Conservation (phyloP, 2,329 filamentous ascomycete species). For the Bipolaris oryzae region DNA sequence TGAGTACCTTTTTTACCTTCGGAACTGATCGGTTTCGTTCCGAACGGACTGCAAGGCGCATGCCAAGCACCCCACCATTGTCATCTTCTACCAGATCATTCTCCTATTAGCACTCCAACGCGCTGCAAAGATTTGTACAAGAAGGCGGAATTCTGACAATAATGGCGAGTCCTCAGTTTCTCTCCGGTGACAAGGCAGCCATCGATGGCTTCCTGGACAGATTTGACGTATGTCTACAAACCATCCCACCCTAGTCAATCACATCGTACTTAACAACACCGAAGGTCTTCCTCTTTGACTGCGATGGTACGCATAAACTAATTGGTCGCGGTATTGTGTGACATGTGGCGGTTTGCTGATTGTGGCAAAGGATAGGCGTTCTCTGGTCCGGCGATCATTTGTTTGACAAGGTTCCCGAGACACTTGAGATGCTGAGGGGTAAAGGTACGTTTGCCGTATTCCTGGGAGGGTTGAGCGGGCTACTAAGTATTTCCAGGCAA, state of each 20-base stretch:
- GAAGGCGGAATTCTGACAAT: background rate
- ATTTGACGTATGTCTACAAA: slow-evolving; percentile 76
- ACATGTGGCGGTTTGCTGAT: slow-evolving; percentile 33
- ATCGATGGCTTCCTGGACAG: slow-evolving; percentile 84
- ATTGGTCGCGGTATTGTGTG: background rate
- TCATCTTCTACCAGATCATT: slow-evolving; percentile 11
- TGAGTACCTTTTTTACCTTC: slow-evolving; percentile 6
- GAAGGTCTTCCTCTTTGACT: slow-evolving; percentile 92
- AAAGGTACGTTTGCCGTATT: slow-evolving; percentile 64
- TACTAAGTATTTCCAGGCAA: slow-evolving; percentile 66
- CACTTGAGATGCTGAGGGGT: slow-evolving; percentile 78
- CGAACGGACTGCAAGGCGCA: slow-evolving; percentile 22
- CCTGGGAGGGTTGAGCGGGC: background rate
- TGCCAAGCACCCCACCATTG: slow-evolving; percentile 40
- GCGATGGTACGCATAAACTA: slow-evolving; percentile 72
- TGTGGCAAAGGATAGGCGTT: slow-evolving; percentile 71
- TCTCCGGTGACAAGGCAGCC: slow-evolving; percentile 78
- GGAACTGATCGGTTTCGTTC: slow-evolving; percentile 15
- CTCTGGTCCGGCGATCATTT: slow-evolving; percentile 95
- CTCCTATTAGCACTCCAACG: background rate
- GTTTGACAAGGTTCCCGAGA: slow-evolving; percentile 84
- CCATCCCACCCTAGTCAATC: background rate
- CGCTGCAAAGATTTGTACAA: background rate
- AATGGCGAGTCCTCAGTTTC: slow-evolving; percentile 58
- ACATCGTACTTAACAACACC: slow-evolving; percentile 16